phyloP scores from a whole-genome alignment of 2,329 filamentous ascomycete species.

The Aschersonia sp. region DNA sequence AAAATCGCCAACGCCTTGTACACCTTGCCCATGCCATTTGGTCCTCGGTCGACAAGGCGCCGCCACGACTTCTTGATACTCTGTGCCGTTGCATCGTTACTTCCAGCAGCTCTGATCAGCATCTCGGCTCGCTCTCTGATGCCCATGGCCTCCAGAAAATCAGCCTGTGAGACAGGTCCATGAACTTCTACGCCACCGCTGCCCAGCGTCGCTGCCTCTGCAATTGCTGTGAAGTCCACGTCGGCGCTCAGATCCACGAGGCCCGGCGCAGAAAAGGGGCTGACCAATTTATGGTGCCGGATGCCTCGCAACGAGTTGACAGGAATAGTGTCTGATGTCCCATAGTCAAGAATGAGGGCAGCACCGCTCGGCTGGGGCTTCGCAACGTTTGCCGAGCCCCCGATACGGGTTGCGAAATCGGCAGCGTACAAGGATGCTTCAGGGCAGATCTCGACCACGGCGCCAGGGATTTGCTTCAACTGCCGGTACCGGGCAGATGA shows the following conservation, averaged over 20 bases:
- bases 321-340: constrained; percentile 62
- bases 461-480: constrained; percentile 50
- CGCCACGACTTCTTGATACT: constrained; percentile 63
- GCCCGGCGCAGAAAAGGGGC: constrained; percentile 66
- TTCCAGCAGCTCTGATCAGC: constrained; percentile 35
- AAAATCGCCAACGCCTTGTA: constrained; percentile 90
- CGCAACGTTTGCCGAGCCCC: constrained; percentile 40
- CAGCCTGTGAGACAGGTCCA: constrained; percentile 74
- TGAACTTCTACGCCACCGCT: constrained; percentile 79
- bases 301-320: constrained; percentile 87
- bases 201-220: constrained; percentile 63
- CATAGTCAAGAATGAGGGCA: constrained; percentile 93
- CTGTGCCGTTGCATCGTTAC: constrained; percentile 30
- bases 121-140: constrained; percentile 63
- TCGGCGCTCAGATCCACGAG: constrained; percentile 82
- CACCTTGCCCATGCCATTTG: constrained; percentile 79
- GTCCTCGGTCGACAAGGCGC: constrained; percentile 68
- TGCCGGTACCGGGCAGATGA: constrained; percentile 64
- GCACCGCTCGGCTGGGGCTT: constrained; percentile 61
- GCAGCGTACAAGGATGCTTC: constrained; percentile 68
- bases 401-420: constrained; percentile 75
- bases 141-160: constrained; percentile 69
- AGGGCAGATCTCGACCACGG: constrained; percentile 80
- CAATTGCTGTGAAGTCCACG: constrained; percentile 81
- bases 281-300: constrained; percentile 58